Evolutionary conservation across 2,329 filamentous ascomycete genomes (phyloP), one percentile per base, ranked within the genome.

Genomic region (Dothideomycetidae sp.): DNA sequence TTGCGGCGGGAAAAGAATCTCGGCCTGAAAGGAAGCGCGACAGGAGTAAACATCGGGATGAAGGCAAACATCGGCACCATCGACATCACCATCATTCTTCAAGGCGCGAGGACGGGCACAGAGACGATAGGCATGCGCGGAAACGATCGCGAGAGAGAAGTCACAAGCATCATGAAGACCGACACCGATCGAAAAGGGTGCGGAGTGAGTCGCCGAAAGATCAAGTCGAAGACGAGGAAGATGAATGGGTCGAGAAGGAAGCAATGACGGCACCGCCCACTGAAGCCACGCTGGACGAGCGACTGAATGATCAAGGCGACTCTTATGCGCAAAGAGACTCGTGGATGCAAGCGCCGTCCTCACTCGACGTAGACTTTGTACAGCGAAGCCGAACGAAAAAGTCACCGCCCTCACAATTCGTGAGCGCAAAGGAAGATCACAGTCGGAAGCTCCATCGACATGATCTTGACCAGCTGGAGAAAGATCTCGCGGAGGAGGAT

Each of bases 291-390:
- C 46, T 64, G n/a, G 63, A 66, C 37, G 51, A 58, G 21, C 54
- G 58, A 41, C 51, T 61, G 10, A 54, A 60, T 37, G 51, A 59
- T 37, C 47, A 56, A 13, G 51, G 52, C 12, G 44, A 49, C 44
- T 46, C 57, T 52, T 42, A 59, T 1, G 50, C 77, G 19, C 70
- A 76, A 47, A 74, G 92, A 45, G 90, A 96, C 56, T 73, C 80
- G 0, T 98, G 92, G 86, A 98, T 98, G 90, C 78, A 85, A 42
- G 79, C 79, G 0, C 85, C 88, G 0, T 82, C 81, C 0, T 75
- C 78, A 0, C 61, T 93, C 23, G 78, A 86, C 37, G 67, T 96
- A 40, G 86, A 96, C 53, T 93, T 93, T 54, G 69, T 84, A 35
- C 71, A 81, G 52, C 67, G 72, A 42, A 64, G 62, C 3, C 59